Evolutionary conservation across 2,329 filamentous ascomycete species (phyloP), one percentile per base, ranked within the genome.

Genomic region (Neofusicoccum parvum): DNA sequence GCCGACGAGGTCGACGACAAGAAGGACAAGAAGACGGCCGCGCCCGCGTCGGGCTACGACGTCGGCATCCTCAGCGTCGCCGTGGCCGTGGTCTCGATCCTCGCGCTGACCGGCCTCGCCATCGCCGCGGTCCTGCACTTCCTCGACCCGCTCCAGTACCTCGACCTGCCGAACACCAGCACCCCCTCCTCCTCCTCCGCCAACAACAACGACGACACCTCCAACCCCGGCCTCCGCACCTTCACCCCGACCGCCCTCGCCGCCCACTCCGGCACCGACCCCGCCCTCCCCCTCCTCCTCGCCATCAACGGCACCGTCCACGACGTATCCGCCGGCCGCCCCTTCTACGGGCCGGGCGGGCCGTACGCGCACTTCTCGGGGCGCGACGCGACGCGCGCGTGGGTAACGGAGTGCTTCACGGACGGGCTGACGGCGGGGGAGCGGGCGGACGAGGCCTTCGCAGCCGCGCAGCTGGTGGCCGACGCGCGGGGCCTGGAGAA

Each of bases 321-420:
- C 68, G 73, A 75, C 68, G 73, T 75, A 56, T 71, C 71, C 14
- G 67, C 69, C 51, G 65, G 58, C 2, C 72, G 70, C 15, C 62
- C 66, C 58, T 73, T 74, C 69, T 75, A 75, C 68, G 73, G 73
- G 23, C 72, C 72, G 1, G 69, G 71, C 14, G 73, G 73, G 4
- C 70, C 71, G 59, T 75, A 75, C 68, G 56, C 70, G 49, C 70
- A 73, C 63, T 73, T 75, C 64, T 69, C 70, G 23, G 73, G 72
- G 41, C 66, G 68, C 50, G 73, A 75, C 56, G 73, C 73, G 5
- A 70, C 72, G 5, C 69, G 73, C 51, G 72, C 72, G 45, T 75
- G 71, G 71, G 66, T 75, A 3, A 73, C 73, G 11, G 72, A 72
- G 59, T 75, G 73, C 68, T 75, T 72, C 70, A 72, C 72, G 7